Evolutionary conservation across 176 grass and related monocot genomes (phyloP).

Genomic region (Ananas comosus): DNA sequence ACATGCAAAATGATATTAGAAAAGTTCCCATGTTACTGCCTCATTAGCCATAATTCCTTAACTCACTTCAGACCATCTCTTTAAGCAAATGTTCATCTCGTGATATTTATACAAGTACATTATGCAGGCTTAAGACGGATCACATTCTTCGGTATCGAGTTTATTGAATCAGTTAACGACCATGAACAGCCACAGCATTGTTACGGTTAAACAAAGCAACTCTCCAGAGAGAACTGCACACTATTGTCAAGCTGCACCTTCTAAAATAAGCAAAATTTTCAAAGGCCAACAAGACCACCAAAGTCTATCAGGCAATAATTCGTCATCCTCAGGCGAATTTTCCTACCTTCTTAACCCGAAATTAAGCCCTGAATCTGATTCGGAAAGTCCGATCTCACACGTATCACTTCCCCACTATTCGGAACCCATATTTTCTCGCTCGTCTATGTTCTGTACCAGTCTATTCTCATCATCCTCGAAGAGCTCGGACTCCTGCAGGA

Average conservation of each 20-base stretch:
- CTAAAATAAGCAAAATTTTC: constrained; percentile 31
- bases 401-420: constrained; percentile 16
- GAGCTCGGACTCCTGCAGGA: constrained; percentile 26
- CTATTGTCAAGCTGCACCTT: constrained; percentile 25
- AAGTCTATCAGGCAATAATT: constrained; percentile 5
- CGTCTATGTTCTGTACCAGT: constrained; percentile 68
- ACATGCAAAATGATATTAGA: background rate
- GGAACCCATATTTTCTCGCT: constrained; percentile 33
- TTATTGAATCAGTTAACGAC: background rate
- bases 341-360: constrained; percentile 32
- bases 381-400: constrained; percentile 40
- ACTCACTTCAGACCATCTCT: background rate
- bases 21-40: background rate
- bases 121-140: constrained; percentile 18
- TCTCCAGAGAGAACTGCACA: constrained; percentile 27
- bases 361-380: constrained; percentile 36
- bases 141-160: constrained; percentile 2
- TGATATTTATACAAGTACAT: background rate
- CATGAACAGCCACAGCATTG: constrained; percentile 52
- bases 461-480: constrained; percentile 35
- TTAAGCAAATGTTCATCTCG: background rate
- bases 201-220: constrained; percentile 38
- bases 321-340: constrained; percentile 47
- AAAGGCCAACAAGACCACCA: constrained; percentile 17
- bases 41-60: background rate